Evolutionary conservation across 176 grass and related monocot species (phyloP).

Genomic region (Oryza meridionalis): DNA sequence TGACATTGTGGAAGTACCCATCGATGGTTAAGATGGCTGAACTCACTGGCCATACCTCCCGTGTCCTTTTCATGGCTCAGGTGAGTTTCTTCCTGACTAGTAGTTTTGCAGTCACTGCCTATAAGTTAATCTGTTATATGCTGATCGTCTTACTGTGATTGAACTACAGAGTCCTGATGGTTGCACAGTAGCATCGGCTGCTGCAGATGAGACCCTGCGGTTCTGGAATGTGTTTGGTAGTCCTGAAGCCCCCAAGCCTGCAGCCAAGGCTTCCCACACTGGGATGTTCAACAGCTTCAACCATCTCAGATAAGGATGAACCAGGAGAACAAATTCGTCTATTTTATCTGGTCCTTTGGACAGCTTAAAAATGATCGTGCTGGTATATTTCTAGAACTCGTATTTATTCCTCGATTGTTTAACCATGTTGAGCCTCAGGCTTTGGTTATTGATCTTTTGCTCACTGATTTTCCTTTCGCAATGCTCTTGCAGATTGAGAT

Average conservation of each 20-base stretch:
- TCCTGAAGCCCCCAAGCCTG: slow-evolving; percentile 58
- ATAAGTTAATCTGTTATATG: slow-evolving; percentile 18
- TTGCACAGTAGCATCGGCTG: slow-evolving; percentile 68
- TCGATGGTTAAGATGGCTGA: slow-evolving; percentile 67
- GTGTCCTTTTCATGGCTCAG: slow-evolving; percentile 65
- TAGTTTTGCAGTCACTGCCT: neutral
- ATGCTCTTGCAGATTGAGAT: slow-evolving; percentile 21
- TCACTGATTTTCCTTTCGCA: neutral
- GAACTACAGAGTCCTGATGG: slow-evolving; percentile 71
- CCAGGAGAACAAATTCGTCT: slow-evolving; percentile 5
- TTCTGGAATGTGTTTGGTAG: slow-evolving; percentile 78
- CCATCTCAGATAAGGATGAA: slow-evolving; percentile 57
- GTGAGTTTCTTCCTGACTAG: slow-evolving; percentile 31
- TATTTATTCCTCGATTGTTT: neutral
- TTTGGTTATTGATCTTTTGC: slow-evolving; percentile 1
- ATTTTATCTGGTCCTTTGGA: slow-evolving; percentile 19
- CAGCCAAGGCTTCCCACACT: slow-evolving; percentile 47
- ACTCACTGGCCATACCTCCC: slow-evolving; percentile 66
- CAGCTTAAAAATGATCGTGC: slow-evolving; percentile 7
- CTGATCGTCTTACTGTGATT: slow-evolving; percentile 28
- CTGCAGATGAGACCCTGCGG: slow-evolving; percentile 68
- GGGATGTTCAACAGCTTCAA: slow-evolving; percentile 70
- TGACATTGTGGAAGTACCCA: slow-evolving; percentile 63
- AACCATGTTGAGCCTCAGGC: neutral
- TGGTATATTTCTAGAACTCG: slow-evolving; percentile 25